Evolutionary conservation across 345 rosid genomes (phyloP).

Genomic region (Kandelia obovata): DNA sequence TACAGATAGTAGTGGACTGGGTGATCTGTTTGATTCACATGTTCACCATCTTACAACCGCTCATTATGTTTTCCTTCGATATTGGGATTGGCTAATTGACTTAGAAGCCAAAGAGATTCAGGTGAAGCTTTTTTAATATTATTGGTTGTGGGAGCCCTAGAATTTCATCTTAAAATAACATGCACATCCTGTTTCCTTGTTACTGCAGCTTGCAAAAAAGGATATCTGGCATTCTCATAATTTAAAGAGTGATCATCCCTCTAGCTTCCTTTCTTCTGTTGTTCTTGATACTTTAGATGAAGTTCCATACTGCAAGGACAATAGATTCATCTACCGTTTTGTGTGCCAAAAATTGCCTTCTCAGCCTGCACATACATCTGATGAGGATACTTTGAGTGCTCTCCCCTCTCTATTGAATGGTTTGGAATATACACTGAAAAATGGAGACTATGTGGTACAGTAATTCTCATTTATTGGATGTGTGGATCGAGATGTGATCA

Average conservation of each 20-base stretch:
- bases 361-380: constrained; percentile 28
- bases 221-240: constrained; percentile 50
- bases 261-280: constrained; percentile 57
- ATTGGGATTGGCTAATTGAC: constrained; percentile 80
- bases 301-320: constrained; percentile 45
- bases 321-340: constrained; percentile 69
- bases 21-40: constrained; percentile 62
- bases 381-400: constrained; percentile 29
- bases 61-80: constrained; percentile 60
- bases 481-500: not conserved
- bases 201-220: constrained; percentile 60
- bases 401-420: constrained; percentile 36
- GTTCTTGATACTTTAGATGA: constrained; percentile 65
- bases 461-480: constrained; percentile 13
- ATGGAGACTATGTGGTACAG: constrained; percentile 88
- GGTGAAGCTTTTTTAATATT: constrained; percentile 35
- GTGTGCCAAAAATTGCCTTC: constrained; percentile 41
- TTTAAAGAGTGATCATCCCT: constrained; percentile 36
- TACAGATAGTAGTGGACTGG: constrained; percentile 72
- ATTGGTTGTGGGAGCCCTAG: not conserved
- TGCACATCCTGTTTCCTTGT: not conserved
- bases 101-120: constrained; percentile 87
- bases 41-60: constrained; percentile 64
- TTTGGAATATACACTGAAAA: constrained; percentile 58
- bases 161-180: constrained; percentile 5